Conservation (phyloP, 176 grass and related monocot species). For the Zoysia pacifica region DNA sequence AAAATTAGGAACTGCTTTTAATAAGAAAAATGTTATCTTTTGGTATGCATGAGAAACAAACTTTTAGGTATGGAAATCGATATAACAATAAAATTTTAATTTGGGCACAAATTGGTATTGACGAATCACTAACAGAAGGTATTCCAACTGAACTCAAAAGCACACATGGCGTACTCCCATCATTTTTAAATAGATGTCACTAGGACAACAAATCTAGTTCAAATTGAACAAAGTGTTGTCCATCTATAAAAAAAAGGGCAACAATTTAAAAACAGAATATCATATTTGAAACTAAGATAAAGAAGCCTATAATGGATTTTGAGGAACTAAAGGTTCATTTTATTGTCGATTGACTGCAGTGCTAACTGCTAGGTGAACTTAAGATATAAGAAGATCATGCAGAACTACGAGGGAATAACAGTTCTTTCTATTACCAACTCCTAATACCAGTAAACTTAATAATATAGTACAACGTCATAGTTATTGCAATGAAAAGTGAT, state of each 20-base stretch:
- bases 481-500: slow-evolving; percentile 4
- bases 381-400: slow-evolving; percentile 2
- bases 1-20: background rate
- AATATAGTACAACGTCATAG: slow-evolving; percentile 13
- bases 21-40: background rate
- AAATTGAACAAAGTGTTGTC: no score
- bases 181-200: no score
- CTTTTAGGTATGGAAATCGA: background rate
- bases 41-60: background rate
- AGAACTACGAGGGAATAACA: background rate
- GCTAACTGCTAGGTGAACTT: no score
- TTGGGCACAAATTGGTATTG: background rate
- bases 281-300: background rate
- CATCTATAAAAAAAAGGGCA: no score
- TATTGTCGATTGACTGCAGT: background rate
- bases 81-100: background rate
- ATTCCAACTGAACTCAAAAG: background rate
- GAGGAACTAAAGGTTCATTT: background rate
- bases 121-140: background rate
- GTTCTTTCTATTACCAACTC: background rate
- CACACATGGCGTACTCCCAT: background rate
- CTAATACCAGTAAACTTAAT: background rate
- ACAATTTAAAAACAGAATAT: background rate
- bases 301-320: background rate
- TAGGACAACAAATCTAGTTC: no score